Conservation (phyloP, 2,329 filamentous ascomycete species). For the Malbranchea zuffiana region DNA sequence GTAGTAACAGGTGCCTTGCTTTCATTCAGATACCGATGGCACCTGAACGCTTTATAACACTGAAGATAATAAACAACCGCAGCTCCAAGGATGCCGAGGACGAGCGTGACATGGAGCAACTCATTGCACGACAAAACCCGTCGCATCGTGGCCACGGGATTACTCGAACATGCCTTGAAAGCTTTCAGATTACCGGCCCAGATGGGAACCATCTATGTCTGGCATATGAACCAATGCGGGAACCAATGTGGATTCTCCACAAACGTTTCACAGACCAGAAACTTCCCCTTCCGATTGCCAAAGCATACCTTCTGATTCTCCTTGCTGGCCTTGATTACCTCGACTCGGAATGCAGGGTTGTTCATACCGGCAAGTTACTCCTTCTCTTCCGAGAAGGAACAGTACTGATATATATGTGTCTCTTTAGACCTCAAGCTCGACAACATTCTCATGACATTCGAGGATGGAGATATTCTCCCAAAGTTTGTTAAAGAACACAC, state of each 20-base stretch:
- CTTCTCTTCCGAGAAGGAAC: background rate
- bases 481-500: constrained; percentile 17
- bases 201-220: constrained; percentile 24
- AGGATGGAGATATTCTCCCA: constrained; percentile 16
- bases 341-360: constrained; percentile 29
- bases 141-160: constrained; percentile 19
- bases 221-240: constrained; percentile 25
- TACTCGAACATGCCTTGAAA: constrained; percentile 20
- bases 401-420: background rate
- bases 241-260: constrained; percentile 23
- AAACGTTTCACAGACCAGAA: constrained; percentile 16
- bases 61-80: constrained; percentile 13
- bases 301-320: constrained; percentile 22
- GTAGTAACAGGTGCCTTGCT: background rate
- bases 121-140: constrained; percentile 18
- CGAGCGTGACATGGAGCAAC: constrained; percentile 20
- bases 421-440: constrained; percentile 27
- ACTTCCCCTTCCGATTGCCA: constrained; percentile 21
- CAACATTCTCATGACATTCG: constrained; percentile 26
- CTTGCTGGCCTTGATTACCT: constrained; percentile 31
- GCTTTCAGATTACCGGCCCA: constrained; percentile 16
- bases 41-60: constrained; percentile 6
- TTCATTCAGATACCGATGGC: constrained; percentile 1
- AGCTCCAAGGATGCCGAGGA: constrained; percentile 1
- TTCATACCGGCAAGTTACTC: constrained; percentile 27